A percentile compares a stretch with the other conserved stretches of the same genome.
phyloP scores from a whole-genome alignment of 257 asterid genomes.

The Coffea canephora region DNA sequence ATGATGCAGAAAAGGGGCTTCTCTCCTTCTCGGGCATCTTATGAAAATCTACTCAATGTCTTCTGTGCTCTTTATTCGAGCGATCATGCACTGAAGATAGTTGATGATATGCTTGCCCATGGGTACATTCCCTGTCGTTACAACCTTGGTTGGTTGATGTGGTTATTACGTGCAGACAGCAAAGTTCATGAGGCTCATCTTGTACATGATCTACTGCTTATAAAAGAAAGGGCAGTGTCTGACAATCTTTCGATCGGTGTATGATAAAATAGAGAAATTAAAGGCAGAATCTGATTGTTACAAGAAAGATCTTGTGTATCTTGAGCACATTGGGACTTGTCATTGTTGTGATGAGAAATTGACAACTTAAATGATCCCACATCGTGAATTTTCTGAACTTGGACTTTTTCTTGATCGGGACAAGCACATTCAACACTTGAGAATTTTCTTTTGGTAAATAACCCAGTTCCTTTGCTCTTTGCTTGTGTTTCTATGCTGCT shows the following conservation, averaged over 20 bases:
- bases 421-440: neutral
- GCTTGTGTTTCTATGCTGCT: neutral
- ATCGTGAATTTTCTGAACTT: neutral
- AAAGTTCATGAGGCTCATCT: constrained; percentile 30
- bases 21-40: constrained; percentile 47
- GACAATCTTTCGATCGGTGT: constrained; percentile 1
- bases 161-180: constrained; percentile 32
- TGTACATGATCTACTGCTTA: constrained; percentile 21
- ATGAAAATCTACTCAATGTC: constrained; percentile 43
- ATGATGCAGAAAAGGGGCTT: constrained; percentile 57
- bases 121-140: constrained; percentile 43
- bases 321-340: neutral
- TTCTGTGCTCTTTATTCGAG: constrained; percentile 38
- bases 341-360: neutral
- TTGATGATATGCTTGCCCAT: constrained; percentile 50
- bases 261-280: neutral
- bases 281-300: neutral
- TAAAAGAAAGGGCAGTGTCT: constrained; percentile 12
- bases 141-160: constrained; percentile 34
- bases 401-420: neutral
- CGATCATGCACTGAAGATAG: constrained; percentile 43
- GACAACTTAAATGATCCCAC: neutral
- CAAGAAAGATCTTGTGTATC: neutral
- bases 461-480: neutral
- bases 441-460: neutral